Base-by-base conservation (phyloP, 2,329 filamentous ascomycete genomes). In the Penicillium sp. region DNA sequence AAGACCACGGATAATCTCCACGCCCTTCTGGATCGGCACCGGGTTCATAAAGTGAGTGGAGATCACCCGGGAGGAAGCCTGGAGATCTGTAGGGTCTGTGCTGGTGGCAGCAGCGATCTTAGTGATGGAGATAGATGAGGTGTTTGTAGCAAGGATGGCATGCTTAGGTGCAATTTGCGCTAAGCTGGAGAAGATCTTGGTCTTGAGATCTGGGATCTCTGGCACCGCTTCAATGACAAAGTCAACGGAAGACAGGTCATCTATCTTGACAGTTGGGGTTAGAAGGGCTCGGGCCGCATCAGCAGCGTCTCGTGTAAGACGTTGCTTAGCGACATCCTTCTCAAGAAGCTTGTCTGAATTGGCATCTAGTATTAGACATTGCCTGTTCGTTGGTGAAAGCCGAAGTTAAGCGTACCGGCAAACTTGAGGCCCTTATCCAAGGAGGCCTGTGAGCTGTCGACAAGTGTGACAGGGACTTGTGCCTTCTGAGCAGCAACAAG, bases 1-100 rank as follows among this genome's bases (percentile, higher is more conserved):
- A 29, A 99, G 81, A 29, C 92, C 94, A 48, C 89, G 88, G 72
- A 99, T 97, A 67, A 99, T 97, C 77, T 99, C 94, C 5, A 99
- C 94, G 48, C 94, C 94, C 75, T 96, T 96, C 72, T 97, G 94
- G 31, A 99, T 79, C 2, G 94, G 94, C 0, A 99, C 94, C 0
- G 94, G 94, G 80, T 99, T 99, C 94, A 99, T 99, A 77, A 99
- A 99, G 75, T 99, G 94, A 14, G 94, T 97, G 48, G 90, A 91
- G 51, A 99, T 86, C 9, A 99, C 94, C 45, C 94, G 88, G 5
- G 91, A 93, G 41, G 90, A 88, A 39, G 87, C 89, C 41, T 87
- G 88, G 22, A 90, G 86, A 67, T 96, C 89, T 16, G 79, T 93
- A 1, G 91, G 88, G 69, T 96, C 85, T 52, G 81, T 80, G 24